A percentile compares a stretch with the other conserved stretches of the same genome.
Conservation (phyloP, 164 flowering plant genomes). For the Chimonanthus praecox region DNA sequence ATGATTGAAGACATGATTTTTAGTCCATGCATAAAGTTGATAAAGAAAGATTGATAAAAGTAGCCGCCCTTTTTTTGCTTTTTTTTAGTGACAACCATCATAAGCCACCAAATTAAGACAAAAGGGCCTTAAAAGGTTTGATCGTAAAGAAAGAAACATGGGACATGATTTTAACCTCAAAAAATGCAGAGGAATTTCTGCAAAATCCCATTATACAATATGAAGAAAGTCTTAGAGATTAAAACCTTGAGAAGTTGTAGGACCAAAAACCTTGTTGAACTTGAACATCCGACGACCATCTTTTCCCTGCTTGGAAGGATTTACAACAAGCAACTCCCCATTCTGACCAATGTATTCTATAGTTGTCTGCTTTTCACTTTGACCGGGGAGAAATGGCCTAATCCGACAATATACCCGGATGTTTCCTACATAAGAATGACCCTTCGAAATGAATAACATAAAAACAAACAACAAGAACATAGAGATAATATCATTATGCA, state of each 20-base stretch:
- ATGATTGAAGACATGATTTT: not conserved
- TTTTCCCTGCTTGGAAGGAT: constrained; percentile 84
- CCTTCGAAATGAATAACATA: constrained; percentile 1
- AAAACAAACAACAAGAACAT: not conserved
- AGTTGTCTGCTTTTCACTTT: constrained; percentile 62
- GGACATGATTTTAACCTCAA: not conserved
- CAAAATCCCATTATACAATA: not conserved
- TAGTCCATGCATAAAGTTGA: too few relatives aligned
- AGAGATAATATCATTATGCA: not conserved
- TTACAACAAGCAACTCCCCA: constrained; percentile 73
- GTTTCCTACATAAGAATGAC: constrained; percentile 46
- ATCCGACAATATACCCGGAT: constrained; percentile 93
- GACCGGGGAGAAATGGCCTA: constrained; percentile 84
- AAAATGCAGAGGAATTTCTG: not conserved
- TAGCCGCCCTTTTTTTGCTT: too few relatives aligned
- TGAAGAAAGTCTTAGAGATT: not conserved
- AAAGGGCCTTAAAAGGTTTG: too few relatives aligned
- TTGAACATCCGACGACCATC: constrained; percentile 68
- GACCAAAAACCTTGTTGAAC: constrained; percentile 86
- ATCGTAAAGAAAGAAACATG: not conserved
- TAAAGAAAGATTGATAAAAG: not conserved
- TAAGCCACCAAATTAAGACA: too few relatives aligned
- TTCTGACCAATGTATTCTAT: constrained; percentile 81
- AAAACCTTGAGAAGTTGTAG: constrained; percentile 76
- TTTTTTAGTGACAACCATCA: too few relatives aligned